A percentile compares a stretch with the other conserved stretches of the same genome.
Evolutionary conservation across 2,329 filamentous ascomycete species (phyloP).

Genomic region (Fusarium papillatum): DNA sequence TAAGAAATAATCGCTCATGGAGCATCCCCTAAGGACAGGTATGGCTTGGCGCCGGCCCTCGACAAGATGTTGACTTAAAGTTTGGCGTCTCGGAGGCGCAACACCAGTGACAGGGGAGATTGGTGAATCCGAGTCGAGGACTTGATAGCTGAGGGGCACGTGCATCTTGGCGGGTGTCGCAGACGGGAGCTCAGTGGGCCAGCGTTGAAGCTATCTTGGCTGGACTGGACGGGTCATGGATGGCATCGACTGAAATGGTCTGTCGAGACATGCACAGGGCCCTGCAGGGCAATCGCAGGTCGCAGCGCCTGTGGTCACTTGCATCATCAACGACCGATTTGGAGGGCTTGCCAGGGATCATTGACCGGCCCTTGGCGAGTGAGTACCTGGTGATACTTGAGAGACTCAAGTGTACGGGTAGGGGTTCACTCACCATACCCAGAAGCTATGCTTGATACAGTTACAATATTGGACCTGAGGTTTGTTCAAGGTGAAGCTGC

Average conservation of each 20-base stretch:
- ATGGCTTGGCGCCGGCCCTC: slow-evolving; percentile 5
- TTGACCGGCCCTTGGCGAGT: not conserved
- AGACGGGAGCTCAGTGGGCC: not conserved
- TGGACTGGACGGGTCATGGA: not conserved
- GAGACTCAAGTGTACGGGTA: not conserved
- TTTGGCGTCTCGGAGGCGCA: slow-evolving; percentile 15
- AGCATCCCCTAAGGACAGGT: not conserved
- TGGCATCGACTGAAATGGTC: not conserved
- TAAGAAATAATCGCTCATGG: not conserved
- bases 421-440: not conserved
- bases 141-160: not conserved
- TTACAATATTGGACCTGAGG: not conserved
- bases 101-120: slow-evolving; percentile 5
- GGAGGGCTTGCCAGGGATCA: slow-evolving; percentile 4
- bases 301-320: not conserved
- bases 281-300: slow-evolving; percentile 3
- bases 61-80: slow-evolving; percentile 14
- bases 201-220: not conserved
- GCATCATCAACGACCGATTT: slow-evolving; percentile 6
- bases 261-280: slow-evolving; percentile 9
- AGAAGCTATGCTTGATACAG: not conserved
- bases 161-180: slow-evolving; percentile 7
- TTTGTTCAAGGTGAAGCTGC: not conserved
- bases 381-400: slow-evolving; percentile 7
- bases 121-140: slow-evolving; percentile 1